Base-by-base conservation (phyloP, 768 basidiomycete genomes). In the Postia placenta region DNA sequence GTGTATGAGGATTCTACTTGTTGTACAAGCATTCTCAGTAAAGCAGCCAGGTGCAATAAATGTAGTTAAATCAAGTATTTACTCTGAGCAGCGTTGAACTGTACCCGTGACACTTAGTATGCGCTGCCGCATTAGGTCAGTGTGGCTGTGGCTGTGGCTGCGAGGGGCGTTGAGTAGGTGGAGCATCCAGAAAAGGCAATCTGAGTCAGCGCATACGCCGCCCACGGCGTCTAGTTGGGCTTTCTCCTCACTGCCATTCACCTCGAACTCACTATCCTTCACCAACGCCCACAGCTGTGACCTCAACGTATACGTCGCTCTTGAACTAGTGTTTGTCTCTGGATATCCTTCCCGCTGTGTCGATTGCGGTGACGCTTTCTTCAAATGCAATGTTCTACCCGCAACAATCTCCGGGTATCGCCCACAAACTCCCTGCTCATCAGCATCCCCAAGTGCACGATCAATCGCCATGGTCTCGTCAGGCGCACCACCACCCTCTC, bases 361-460 rank as follows among this genome's bases (percentile, higher is more conserved):
- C 41, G 47, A 60, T 53, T 39, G 51, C 55, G 56, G 55, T 56
- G 45, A 53, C 52, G 42, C 56, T 54, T 49, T 42, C 54, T 54
- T 58, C 56, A 55, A 66, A 75, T 75, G 75, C 74, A 53, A 90
- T 90, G 86, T 90, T 87, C 72, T 90, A 86, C 68, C 75, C 86
- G 61, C 86, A 87, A 64, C 86, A 87, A 67, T 88, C 87, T 56
- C 87, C 87, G 62, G 85, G 80, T 62, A 81, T 89, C 62, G 71
- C 76, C 55, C 86, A 85, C 73, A 88, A 88, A 64, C 75, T 87
- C 57, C 70, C 84, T 57, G 78, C 72, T 52, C 85, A 84, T 62
- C 83, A 85, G 36, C 59, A 60, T 49, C 55, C 50, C 11, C 59
- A 60, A 35, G 52, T 63, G 12, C 62, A 64, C 65, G 86, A 88